phyloP scores from a whole-genome alignment of 345 rosid species.

The Salix purpurea region DNA sequence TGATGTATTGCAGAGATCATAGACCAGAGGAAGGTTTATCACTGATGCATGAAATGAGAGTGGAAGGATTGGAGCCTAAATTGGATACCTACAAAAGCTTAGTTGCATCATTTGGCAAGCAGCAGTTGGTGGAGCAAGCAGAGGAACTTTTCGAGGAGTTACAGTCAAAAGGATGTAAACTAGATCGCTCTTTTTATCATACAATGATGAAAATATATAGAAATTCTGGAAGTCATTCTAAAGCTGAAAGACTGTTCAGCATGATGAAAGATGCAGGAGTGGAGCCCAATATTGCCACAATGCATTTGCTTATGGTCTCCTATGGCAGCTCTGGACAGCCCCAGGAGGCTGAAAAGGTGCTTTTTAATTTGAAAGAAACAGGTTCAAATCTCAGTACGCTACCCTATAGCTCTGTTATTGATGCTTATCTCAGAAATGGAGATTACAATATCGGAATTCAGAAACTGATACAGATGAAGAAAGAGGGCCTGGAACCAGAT shows the following conservation, averaged over 20 bases:
- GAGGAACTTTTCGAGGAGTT: conserved; percentile 75
- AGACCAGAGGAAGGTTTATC: conserved; percentile 80
- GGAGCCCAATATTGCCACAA: conserved; percentile 74
- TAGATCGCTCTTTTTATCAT: conserved; percentile 89
- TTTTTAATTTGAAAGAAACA: conserved; percentile 59
- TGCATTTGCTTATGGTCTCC: conserved; percentile 94
- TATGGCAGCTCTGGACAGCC: conserved; percentile 89
- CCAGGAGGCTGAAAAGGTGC: conserved; percentile 78
- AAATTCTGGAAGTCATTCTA: conserved; percentile 61
- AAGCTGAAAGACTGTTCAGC: conserved; percentile 62
- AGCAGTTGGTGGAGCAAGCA: conserved; percentile 59
- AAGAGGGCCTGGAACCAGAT: conserved; percentile 74
- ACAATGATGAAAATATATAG: conserved; percentile 86
- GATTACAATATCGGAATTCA: conserved; percentile 67
- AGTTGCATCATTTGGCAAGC: conserved; percentile 85
- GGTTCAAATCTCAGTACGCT: conserved; percentile 60
- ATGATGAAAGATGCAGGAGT: conserved; percentile 82
- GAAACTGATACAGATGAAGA: conserved; percentile 69
- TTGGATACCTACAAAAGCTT: conserved; percentile 87
- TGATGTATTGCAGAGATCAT: conserved; percentile 85
- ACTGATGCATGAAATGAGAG: conserved; percentile 78
- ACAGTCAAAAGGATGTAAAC: conserved; percentile 54
- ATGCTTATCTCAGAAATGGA: conserved; percentile 72
- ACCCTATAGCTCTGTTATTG: conserved; percentile 82
- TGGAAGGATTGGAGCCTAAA: conserved; percentile 61